Conservation (phyloP, 371 early-diverging fungal genomes). For the Mucor velutinosus region DNA sequence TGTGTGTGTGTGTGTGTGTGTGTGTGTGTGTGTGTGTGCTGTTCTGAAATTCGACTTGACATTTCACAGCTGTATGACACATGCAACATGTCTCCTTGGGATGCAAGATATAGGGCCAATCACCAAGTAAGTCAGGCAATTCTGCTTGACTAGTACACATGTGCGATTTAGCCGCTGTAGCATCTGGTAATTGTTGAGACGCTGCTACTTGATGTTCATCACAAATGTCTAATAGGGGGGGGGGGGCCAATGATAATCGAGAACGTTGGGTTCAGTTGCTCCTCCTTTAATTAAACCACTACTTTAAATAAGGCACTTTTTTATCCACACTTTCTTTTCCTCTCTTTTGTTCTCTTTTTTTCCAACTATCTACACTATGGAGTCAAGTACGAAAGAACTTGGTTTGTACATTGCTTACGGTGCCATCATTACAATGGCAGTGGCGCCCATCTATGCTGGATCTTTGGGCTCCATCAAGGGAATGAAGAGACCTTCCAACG, state of each 20-base stretch:
- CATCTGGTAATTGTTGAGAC: not conserved
- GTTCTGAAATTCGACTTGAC: not conserved
- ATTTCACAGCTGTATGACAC: not conserved
- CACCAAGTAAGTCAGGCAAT: not conserved
- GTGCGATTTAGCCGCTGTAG: not conserved
- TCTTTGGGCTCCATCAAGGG: constrained; percentile 75
- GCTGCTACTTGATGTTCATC: not conserved
- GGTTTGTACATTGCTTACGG: constrained; percentile 80
- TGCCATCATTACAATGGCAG: constrained; percentile 88
- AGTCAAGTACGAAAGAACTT: constrained; percentile 17
- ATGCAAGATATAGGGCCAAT: not conserved
- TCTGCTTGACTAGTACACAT: not conserved
- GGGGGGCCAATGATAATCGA: not conserved
- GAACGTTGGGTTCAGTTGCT: constrained; percentile 1
- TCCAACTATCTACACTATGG: constrained; percentile 1
- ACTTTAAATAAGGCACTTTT: not conserved
- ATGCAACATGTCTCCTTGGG: not conserved
- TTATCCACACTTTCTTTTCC: not conserved
- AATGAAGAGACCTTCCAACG: constrained; percentile 66
- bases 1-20: no score
- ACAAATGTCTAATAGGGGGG: not conserved
- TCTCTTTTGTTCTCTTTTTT: not conserved
- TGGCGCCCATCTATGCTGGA: constrained; percentile 87
- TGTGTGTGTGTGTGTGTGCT: no score
- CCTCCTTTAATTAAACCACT: not conserved